Conservation (phyloP, 2,329 filamentous ascomycete genomes). For the Fusarium palustre region DNA sequence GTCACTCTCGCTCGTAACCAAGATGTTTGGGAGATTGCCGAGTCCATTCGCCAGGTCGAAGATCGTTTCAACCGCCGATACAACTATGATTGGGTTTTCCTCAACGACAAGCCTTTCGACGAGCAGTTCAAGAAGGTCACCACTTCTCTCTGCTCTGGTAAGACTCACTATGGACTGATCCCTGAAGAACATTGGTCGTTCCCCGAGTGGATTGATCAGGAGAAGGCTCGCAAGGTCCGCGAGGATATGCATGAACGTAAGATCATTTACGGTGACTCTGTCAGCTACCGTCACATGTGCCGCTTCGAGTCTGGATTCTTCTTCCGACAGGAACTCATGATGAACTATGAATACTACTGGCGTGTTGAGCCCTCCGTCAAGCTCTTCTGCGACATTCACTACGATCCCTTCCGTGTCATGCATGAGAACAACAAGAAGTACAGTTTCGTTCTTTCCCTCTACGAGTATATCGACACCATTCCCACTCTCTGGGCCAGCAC, state of each 20-base stretch:
- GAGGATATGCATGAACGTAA: constrained; percentile 94
- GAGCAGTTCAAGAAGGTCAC: constrained; percentile 95
- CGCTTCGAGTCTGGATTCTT: constrained; percentile 99
- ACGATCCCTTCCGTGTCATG: constrained; percentile 98
- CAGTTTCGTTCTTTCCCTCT: constrained; percentile 93
- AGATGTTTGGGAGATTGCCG: constrained; percentile 96
- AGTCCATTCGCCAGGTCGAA: constrained; percentile 95
- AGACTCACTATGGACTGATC: constrained; percentile 90
- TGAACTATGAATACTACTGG: constrained; percentile 99
- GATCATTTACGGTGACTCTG: constrained; percentile 97
- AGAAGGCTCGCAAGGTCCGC: constrained; percentile 88
- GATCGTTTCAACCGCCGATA: constrained; percentile 98
- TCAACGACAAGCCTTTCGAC: constrained; percentile 96
- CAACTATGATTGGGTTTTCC: constrained; percentile 99
- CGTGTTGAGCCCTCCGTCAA: constrained; percentile 97
- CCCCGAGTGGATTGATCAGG: constrained; percentile 94
- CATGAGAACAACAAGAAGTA: constrained; percentile 97
- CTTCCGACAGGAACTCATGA: constrained; percentile 93
- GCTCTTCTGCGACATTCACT: constrained; percentile 94
- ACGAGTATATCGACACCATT: constrained; percentile 97
- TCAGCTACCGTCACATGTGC: constrained; percentile 99
- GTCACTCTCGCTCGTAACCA: constrained; percentile 93
- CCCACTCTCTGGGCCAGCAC: constrained; percentile 94
- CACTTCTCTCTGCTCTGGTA: constrained; percentile 88
- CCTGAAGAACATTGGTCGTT: constrained; percentile 96